Conservation (phyloP, 208 protist genomes). For the Jaenimonas drosophilae region DNA sequence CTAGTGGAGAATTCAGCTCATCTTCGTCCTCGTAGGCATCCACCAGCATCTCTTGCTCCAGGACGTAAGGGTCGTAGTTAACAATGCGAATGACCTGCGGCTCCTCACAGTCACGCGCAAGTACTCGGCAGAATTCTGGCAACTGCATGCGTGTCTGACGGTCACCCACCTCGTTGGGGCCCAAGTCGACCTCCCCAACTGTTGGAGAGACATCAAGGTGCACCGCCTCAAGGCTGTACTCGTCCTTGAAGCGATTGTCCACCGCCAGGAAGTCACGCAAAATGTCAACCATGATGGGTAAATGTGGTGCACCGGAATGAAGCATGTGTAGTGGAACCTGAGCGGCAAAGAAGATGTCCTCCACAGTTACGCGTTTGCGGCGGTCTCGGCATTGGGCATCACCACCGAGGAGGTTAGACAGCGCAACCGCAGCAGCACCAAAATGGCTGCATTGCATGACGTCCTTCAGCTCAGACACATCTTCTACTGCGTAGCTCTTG, state of each 20-base stretch:
- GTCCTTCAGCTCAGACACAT: conserved; percentile 19
- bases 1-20: conserved; percentile 36
- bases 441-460: conserved; percentile 71
- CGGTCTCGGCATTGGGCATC: conserved; percentile 56
- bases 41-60: conserved; percentile 75
- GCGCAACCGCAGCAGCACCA: conserved; percentile 47
- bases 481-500: conserved; percentile 57
- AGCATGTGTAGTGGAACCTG: conserved; percentile 82
- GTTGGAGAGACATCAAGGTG: conserved; percentile 77
- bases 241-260: conserved; percentile 83
- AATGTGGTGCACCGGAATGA: conserved; percentile 48
- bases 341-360: conserved; percentile 89
- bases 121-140: conserved; percentile 59
- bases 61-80: conserved; percentile 85
- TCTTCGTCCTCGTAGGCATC: conserved; percentile 76
- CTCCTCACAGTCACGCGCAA: conserved; percentile 76
- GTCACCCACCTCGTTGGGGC: conserved; percentile 79
- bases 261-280: conserved; percentile 83
- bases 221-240: conserved; percentile 66
- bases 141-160: conserved; percentile 77
- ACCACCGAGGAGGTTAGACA: conserved; percentile 77
- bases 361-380: conserved; percentile 67
- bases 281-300: conserved; percentile 73
- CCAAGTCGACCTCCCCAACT: conserved; percentile 79
- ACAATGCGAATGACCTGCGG: conserved; percentile 74